These are phyloP conservation scores for Boletus vermiculosoides DNA, from an alignment of 768 basidiomycete species.

Conservation along the genomic window DNA sequence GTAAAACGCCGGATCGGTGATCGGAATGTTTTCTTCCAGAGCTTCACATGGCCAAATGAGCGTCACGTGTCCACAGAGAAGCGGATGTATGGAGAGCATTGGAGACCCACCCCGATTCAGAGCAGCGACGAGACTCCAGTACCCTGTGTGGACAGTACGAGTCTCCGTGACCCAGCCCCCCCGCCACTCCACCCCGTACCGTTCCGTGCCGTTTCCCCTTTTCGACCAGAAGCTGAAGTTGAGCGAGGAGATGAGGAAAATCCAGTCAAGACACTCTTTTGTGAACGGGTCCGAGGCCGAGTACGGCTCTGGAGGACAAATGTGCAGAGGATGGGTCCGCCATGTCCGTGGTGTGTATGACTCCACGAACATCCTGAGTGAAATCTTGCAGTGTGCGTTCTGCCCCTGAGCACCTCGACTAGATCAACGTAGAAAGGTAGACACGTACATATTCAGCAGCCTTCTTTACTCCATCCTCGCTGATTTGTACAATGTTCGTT, in stretches of 20 bases:
- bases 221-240: constrained; percentile 93
- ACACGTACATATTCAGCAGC: constrained; percentile 64
- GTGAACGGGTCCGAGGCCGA: constrained; percentile 51
- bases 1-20: constrained; percentile 79
- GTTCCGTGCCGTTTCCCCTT: constrained; percentile 50
- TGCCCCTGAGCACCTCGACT: constrained; percentile 6
- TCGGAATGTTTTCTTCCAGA: constrained; percentile 70
- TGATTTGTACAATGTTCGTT: constrained; percentile 58
- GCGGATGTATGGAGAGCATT: too few relatives aligned
- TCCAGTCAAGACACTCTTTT: constrained; percentile 70
- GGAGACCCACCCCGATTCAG: constrained; percentile 70
- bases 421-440: constrained; percentile 2
- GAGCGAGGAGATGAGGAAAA: constrained; percentile 81
- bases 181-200: constrained; percentile 81
- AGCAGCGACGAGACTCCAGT: constrained; percentile 84
- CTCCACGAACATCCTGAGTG: constrained; percentile 53
- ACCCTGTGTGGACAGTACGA: constrained; percentile 69
- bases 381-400: constrained; percentile 49
- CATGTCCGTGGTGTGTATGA: constrained; percentile 79
- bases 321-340: constrained; percentile 66
- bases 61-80: not conserved
- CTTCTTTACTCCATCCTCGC: constrained; percentile 55
- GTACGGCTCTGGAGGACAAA: constrained; percentile 68
- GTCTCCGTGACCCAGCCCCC: constrained; percentile 57
- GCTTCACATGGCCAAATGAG: constrained; percentile 41